A percentile compares a stretch with the other conserved stretches of the same genome.
phyloP scores from a whole-genome alignment of 768 basidiomycete genomes.

The Mycena galericulata region DNA sequence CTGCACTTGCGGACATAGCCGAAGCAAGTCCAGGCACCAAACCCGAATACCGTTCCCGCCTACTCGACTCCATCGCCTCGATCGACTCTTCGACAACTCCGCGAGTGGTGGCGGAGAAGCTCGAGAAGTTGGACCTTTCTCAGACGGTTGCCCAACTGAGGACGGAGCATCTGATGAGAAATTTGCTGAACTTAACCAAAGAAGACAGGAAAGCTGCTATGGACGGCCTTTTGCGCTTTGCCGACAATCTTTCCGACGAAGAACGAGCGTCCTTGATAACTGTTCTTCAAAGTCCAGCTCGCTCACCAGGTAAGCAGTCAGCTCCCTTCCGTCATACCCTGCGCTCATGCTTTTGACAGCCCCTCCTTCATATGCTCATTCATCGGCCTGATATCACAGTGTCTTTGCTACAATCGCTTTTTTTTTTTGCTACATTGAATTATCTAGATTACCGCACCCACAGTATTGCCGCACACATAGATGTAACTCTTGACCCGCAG shows the following conservation, averaged over 20 bases:
- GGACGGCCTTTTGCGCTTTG: conserved; percentile 77
- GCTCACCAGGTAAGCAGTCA: conserved; percentile 66
- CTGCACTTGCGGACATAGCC: conserved; percentile 70
- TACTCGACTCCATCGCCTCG: conserved; percentile 73
- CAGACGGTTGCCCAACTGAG: conserved; percentile 73
- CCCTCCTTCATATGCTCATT: conserved; percentile 24
- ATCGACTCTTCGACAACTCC: conserved; percentile 65
- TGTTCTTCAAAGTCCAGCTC: conserved; percentile 68
- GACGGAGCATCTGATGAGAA: conserved; percentile 74
- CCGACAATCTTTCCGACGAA: conserved; percentile 79
- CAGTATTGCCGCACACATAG: background rate
- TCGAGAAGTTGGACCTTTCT: conserved; percentile 79
- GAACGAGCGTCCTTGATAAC: conserved; percentile 72
- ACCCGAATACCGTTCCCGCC: conserved; percentile 71
- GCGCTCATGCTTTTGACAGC: background rate
- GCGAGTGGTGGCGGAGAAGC: conserved; percentile 67
- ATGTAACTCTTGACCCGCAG: background rate
- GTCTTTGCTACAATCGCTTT: background rate
- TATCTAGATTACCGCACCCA: too few species aligned
- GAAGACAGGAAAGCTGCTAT: conserved; percentile 84
- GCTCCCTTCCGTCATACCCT: background rate
- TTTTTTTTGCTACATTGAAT: background rate
- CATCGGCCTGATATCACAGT: conserved; percentile 1
- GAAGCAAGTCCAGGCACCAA: conserved; percentile 80
- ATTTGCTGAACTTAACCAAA: conserved; percentile 74